These are phyloP conservation scores for Fusarium falciforme DNA, from an alignment of 2,329 filamentous ascomycete species.

Conservation along the genomic window DNA sequence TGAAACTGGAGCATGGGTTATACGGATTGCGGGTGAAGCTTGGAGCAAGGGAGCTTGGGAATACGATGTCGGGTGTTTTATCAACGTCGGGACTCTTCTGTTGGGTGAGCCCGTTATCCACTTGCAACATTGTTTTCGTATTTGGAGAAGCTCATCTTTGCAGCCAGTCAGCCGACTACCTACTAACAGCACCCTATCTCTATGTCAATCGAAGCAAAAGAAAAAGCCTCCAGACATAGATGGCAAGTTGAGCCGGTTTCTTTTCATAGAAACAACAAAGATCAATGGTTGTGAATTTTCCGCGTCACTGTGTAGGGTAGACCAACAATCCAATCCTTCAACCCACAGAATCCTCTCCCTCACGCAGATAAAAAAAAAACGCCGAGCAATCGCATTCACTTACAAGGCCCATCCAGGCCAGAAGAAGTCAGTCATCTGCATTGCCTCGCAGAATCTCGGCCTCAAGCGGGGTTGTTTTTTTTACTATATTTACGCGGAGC, in stretches of 20 bases:
- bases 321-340: background rate
- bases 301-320: background rate
- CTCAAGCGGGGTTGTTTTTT: slow-evolving; percentile 15
- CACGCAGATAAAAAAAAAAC: background rate
- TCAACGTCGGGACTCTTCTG: background rate
- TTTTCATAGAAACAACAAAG: background rate
- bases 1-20: background rate
- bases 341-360: background rate
- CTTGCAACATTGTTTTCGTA: background rate
- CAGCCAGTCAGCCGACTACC: background rate
- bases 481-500: slow-evolving; percentile 33
- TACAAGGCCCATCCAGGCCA: background rate
- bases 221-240: background rate
- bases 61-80: background rate
- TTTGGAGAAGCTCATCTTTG: background rate
- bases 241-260: background rate
- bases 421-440: background rate
- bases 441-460: slow-evolving; percentile 19
- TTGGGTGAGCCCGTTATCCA: background rate
- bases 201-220: background rate
- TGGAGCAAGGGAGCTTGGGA: background rate
- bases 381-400: background rate
- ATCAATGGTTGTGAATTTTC: background rate
- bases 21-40: background rate
- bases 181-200: background rate